phyloP scores from a whole-genome alignment of 1,284 basidiomycete species.

The Tilletiaria anomala region DNA sequence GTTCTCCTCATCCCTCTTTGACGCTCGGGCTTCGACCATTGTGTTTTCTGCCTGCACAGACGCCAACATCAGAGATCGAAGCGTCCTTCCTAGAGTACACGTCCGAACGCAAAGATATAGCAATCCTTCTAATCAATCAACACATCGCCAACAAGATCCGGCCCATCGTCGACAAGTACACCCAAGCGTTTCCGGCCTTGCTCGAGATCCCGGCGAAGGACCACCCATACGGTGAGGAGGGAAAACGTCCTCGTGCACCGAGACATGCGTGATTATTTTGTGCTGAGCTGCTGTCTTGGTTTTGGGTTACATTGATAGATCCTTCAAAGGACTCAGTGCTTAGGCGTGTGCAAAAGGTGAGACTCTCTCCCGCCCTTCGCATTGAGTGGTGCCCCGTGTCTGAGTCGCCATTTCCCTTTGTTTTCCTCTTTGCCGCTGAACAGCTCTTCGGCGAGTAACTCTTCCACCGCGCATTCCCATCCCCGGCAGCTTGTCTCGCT shows the following conservation, averaged over 20 bases:
- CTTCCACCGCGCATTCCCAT: too few relatives aligned
- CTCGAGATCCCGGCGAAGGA: conserved; percentile 92
- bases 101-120: conserved; percentile 33
- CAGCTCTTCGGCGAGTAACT: conserved; percentile 26
- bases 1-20: not conserved
- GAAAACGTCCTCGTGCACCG: not conserved
- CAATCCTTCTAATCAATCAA: conserved; percentile 38
- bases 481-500: too few relatives aligned
- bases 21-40: not conserved
- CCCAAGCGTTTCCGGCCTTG: conserved; percentile 86
- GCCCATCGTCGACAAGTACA: conserved; percentile 84
- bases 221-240: conserved; percentile 41
- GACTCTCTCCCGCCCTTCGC: conserved; percentile 3
- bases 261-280: not conserved
- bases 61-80: conserved; percentile 32
- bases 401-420: not conserved
- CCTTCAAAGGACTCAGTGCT: conserved; percentile 91
- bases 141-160: conserved; percentile 68
- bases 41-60: too few relatives aligned
- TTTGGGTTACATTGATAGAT: conserved; percentile 47
- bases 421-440: too few relatives aligned
- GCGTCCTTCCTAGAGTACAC: conserved; percentile 22
- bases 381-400: not conserved
- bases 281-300: conserved; percentile 1
- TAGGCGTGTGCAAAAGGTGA: conserved; percentile 74